Percentiles rank a stretch among this genome's conserved stretches.
Evolutionary conservation across 495 filamentous ascomycete species (phyloP).

Genomic region (Chaetomium tenue): DNA sequence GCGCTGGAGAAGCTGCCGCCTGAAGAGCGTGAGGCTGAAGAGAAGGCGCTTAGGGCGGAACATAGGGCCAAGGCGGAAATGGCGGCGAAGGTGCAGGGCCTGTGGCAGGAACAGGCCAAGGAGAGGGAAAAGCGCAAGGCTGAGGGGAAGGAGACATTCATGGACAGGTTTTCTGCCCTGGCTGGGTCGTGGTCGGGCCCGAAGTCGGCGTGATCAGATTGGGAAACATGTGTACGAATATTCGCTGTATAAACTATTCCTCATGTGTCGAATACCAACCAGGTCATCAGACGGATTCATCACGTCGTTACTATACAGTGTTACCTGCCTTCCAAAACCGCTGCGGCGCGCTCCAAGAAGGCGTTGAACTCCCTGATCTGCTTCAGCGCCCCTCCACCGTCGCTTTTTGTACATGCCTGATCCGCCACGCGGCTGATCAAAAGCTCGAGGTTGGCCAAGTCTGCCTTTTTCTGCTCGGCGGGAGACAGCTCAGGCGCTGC

Average conservation of each 20-base stretch:
- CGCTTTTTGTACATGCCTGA: constrained; percentile 44
- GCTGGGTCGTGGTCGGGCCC: constrained; percentile 16
- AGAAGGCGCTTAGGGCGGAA: constrained; percentile 61
- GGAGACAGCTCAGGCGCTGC: constrained; percentile 40
- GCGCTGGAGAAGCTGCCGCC: constrained; percentile 58
- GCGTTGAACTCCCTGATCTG: constrained; percentile 57
- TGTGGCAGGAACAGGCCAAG: constrained; percentile 58
- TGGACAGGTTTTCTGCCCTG: constrained; percentile 44
- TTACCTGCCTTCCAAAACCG: constrained; percentile 47
- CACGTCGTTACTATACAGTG: constrained; percentile 10
- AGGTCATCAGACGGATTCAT: constrained; percentile 10
- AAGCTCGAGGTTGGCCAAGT: constrained; percentile 50
- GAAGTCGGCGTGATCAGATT: constrained; percentile 5
- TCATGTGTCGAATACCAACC: constrained; percentile 12
- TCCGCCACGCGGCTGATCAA: constrained; percentile 48
- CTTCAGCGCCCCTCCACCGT: constrained; percentile 49
- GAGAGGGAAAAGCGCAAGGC: constrained; percentile 57
- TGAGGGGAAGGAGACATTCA: constrained; percentile 55
- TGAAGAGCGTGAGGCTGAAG: constrained; percentile 64
- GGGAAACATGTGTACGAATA: constrained; percentile 15
- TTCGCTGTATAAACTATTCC: constrained; percentile 13
- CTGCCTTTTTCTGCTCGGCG: constrained; percentile 41
- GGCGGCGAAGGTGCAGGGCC: constrained; percentile 49
- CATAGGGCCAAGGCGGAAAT: constrained; percentile 56
- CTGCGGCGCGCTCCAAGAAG: constrained; percentile 54